Evolutionary conservation across 2,329 filamentous ascomycete genomes (phyloP).

Genomic region (Hypoxylon sp.): DNA sequence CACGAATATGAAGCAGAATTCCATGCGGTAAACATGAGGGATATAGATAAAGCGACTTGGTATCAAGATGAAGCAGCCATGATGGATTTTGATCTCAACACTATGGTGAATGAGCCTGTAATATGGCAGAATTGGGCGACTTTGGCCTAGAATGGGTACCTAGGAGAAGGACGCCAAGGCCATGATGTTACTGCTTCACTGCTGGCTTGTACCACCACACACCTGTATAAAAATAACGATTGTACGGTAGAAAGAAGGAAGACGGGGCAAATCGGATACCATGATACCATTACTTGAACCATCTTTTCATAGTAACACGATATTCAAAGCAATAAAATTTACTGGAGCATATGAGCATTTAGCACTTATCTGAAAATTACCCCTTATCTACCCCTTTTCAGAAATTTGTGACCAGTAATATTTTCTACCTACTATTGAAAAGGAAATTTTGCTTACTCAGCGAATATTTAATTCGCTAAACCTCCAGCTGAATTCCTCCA

Average conservation of each 20-base stretch:
- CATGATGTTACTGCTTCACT: conserved; percentile 3
- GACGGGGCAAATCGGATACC: neutral
- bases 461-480: neutral
- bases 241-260: conserved; percentile 3
- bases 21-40: conserved; percentile 11
- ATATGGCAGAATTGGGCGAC: conserved; percentile 20
- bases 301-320: neutral
- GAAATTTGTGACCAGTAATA: neutral
- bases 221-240: conserved; percentile 8
- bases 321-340: neutral
- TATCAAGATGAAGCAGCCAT: conserved; percentile 8
- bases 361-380: neutral
- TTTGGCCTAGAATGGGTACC: neutral
- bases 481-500: too few species aligned
- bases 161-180: neutral
- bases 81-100: conserved; percentile 21
- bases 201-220: conserved; percentile 5
- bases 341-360: neutral
- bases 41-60: conserved; percentile 11
- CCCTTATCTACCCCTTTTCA: conserved; percentile 5
- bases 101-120: conserved; percentile 16
- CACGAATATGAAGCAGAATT: conserved; percentile 3
- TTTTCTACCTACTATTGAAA: neutral
- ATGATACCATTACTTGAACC: neutral
- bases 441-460: neutral